A percentile compares a stretch with the other conserved stretches of the same genome.
These are phyloP conservation scores for Paxillus rubicundulus DNA, from an alignment of 768 basidiomycete species.

Conservation along the genomic window DNA sequence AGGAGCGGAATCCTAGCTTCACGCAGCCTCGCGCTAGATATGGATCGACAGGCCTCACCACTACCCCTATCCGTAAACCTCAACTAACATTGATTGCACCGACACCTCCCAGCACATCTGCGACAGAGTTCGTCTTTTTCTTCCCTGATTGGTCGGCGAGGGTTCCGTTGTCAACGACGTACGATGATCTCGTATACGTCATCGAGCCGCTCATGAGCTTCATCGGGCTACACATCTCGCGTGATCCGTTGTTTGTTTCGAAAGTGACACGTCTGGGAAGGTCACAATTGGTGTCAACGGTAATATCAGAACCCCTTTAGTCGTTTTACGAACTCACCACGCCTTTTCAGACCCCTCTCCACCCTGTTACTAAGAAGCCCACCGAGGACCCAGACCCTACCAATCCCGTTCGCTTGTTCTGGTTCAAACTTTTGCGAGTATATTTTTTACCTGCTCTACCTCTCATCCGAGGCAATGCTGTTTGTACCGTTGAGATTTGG, in stretches of 20 bases:
- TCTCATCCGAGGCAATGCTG: slow-evolving; percentile 80
- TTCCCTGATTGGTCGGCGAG: slow-evolving; percentile 79
- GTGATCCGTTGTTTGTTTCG: slow-evolving; percentile 73
- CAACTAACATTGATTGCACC: slow-evolving; percentile 77
- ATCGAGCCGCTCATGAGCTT: slow-evolving; percentile 79
- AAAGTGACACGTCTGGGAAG: slow-evolving; percentile 81
- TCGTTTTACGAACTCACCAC: slow-evolving; percentile 5
- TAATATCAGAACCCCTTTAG: slow-evolving; percentile 25
- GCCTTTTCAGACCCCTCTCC: slow-evolving; percentile 41
- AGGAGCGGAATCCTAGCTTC: slow-evolving; percentile 63
- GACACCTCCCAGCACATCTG: slow-evolving; percentile 72
- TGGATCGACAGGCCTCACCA: slow-evolving; percentile 52
- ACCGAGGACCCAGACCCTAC: slow-evolving; percentile 51
- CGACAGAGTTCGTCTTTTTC: slow-evolving; percentile 85
- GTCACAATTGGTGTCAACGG: slow-evolving; percentile 54
- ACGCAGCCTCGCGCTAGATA: slow-evolving; percentile 62
- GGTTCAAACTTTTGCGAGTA: slow-evolving; percentile 76
- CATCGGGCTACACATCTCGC: slow-evolving; percentile 76
- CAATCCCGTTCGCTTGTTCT: slow-evolving; percentile 69
- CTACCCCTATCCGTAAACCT: slow-evolving; percentile 56
- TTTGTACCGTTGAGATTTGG: slow-evolving; percentile 92
- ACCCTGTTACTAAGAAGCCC: slow-evolving; percentile 62
- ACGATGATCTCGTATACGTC: slow-evolving; percentile 72
- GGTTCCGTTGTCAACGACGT: slow-evolving; percentile 59
- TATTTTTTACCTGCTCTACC: slow-evolving; percentile 87